Evolutionary conservation across 768 basidiomycete species (phyloP).

Genomic region (Pleurotus platypus): DNA sequence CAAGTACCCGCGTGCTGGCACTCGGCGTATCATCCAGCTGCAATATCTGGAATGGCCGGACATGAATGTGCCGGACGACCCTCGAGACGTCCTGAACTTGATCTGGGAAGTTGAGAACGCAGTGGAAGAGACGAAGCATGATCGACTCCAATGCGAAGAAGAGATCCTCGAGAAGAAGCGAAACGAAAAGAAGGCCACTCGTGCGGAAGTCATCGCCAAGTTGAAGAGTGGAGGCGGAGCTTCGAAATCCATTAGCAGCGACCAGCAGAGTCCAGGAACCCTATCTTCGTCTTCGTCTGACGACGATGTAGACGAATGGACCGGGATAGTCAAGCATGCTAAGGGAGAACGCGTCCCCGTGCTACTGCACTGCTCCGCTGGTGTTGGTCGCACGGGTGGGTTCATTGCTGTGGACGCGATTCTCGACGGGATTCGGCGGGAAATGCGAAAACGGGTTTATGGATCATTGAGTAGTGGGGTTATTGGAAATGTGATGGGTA

Average conservation of each 20-base stretch:
- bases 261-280: slow-evolving; percentile 2
- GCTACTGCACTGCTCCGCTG: slow-evolving; percentile 88
- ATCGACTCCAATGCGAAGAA: slow-evolving; percentile 11
- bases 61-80: slow-evolving; percentile 89
- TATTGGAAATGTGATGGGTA: neutral
- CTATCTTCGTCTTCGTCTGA: slow-evolving; percentile 19
- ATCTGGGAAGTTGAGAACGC: slow-evolving; percentile 65
- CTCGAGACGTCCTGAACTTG: slow-evolving; percentile 69
- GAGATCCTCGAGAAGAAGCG: neutral
- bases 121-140: slow-evolving; percentile 27
- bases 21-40: slow-evolving; percentile 76
- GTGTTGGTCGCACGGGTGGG: slow-evolving; percentile 91
- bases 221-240: slow-evolving; percentile 2
- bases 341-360: slow-evolving; percentile 50
- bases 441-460: slow-evolving; percentile 33
- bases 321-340: slow-evolving; percentile 54
- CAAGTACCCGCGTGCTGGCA: slow-evolving; percentile 52
- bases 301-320: slow-evolving; percentile 45
- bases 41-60: slow-evolving; percentile 97
- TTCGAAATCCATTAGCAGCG: slow-evolving; percentile 5
- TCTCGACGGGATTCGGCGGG: slow-evolving; percentile 68
- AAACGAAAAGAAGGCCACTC: neutral
- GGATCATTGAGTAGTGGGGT: slow-evolving; percentile 1
- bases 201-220: neutral
- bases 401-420: slow-evolving; percentile 89